Conservation (phyloP, 352 stramenopile species). For the Phytophthora pluvialis region DNA sequence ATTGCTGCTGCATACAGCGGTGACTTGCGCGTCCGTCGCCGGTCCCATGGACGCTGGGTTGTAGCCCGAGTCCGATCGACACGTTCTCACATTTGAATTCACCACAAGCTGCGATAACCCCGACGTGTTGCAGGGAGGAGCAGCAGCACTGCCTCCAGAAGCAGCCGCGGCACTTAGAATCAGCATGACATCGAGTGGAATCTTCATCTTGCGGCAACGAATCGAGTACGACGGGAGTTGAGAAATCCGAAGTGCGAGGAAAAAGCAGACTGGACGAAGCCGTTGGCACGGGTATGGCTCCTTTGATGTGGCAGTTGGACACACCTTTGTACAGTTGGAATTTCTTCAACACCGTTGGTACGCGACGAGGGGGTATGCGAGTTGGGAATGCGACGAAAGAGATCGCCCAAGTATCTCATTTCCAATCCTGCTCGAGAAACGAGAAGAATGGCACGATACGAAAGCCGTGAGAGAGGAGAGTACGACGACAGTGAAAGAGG, state of each 20-base stretch:
- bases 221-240: conserved; percentile 1
- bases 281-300: neutral
- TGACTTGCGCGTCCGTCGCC: conserved; percentile 35
- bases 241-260: conserved; percentile 29
- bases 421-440: neutral
- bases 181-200: neutral
- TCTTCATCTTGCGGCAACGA: conserved; percentile 27
- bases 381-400: conserved; percentile 17
- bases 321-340: neutral
- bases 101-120: conserved; percentile 35
- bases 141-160: conserved; percentile 10
- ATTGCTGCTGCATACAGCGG: conserved; percentile 38
- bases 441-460: neutral
- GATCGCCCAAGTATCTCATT: conserved; percentile 2
- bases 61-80: conserved; percentile 41
- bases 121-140: conserved; percentile 32
- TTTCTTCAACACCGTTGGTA: conserved; percentile 18
- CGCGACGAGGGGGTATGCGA: conserved; percentile 19
- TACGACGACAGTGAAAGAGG: no score
- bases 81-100: conserved; percentile 35
- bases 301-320: conserved; percentile 23
- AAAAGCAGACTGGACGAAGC: neutral
- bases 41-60: conserved; percentile 33
- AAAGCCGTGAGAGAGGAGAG: no score
- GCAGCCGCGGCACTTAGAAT: conserved; percentile 10